Evolutionary conservation across 345 rosid genomes (phyloP).

Genomic region (Linum lewisii): DNA sequence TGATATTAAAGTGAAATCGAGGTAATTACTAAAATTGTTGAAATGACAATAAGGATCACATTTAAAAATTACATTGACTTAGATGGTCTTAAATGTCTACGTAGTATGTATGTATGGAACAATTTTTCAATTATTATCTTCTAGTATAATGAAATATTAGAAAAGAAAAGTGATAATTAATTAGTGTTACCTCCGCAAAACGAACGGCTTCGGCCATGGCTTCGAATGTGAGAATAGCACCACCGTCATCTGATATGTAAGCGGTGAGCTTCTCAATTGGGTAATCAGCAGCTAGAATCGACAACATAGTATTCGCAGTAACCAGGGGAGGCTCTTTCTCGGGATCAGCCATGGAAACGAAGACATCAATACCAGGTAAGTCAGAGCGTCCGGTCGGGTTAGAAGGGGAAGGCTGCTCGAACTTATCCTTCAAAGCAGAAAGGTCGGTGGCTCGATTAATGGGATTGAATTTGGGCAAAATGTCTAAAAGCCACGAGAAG

Average conservation of each 20-base stretch:
- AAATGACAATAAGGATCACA: too few relatives aligned
- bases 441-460: conserved; percentile 79
- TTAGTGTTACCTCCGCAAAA: conserved; percentile 83
- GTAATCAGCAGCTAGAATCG: conserved; percentile 68
- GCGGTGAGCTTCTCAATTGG: conserved; percentile 67
- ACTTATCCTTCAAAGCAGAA: conserved; percentile 63
- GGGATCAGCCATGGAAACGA: conserved; percentile 86
- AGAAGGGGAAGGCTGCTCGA: conserved; percentile 56
- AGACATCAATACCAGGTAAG: conserved; percentile 73
- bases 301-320: conserved; percentile 74
- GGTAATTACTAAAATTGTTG: too few relatives aligned
- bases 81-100: too few relatives aligned
- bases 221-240: conserved; percentile 80
- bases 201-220: conserved; percentile 95
- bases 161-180: too few relatives aligned
- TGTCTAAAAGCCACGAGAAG: conserved; percentile 79
- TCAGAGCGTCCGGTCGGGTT: conserved; percentile 87
- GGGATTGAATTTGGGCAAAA: conserved; percentile 78
- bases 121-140: too few relatives aligned
- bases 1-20: too few relatives aligned
- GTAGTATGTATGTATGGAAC: too few relatives aligned
- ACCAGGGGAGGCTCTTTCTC: conserved; percentile 93
- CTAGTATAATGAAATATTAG: too few relatives aligned
- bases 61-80: too few relatives aligned
- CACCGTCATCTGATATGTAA: conserved; percentile 90